These are phyloP conservation scores for Liquidambar formosana DNA, from an alignment of 164 flowering plant genomes.

Conservation along the genomic window DNA sequence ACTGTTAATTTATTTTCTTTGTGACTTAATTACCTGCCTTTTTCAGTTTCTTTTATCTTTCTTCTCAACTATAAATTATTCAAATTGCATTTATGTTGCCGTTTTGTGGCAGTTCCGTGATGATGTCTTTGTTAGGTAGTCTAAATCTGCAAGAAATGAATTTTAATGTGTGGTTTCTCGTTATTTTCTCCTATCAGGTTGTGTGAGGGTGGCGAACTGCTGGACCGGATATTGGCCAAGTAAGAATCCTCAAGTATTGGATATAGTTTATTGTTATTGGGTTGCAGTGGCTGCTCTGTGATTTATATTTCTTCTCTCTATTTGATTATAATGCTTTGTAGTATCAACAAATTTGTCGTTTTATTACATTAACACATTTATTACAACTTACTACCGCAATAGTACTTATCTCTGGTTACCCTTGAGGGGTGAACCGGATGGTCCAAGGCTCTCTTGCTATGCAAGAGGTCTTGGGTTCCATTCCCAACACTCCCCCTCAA, in stretches of 20 bases:
- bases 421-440: too few relatives aligned
- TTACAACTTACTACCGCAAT: too few relatives aligned
- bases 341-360: background rate
- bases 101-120: too few relatives aligned
- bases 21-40: background rate
- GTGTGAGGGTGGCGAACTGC: slow-evolving; percentile 96
- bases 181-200: slow-evolving; percentile 47
- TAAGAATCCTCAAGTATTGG: background rate
- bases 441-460: too few relatives aligned
- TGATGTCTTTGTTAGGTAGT: too few relatives aligned
- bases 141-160: too few relatives aligned
- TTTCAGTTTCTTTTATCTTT: background rate
- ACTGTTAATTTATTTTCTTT: background rate
- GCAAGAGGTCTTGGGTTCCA: too few relatives aligned
- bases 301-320: background rate
- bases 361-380: background rate
- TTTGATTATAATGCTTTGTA: background rate
- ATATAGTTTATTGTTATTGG: background rate
- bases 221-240: slow-evolving; percentile 78
- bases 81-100: background rate
- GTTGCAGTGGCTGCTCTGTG: too few relatives aligned
- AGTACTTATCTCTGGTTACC: background rate
- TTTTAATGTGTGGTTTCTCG: background rate
- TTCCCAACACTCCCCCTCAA: too few relatives aligned
- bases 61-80: background rate